Evolutionary conservation across 331 rosid genomes (phyloP).

Genomic region (Quercus lobata): DNA sequence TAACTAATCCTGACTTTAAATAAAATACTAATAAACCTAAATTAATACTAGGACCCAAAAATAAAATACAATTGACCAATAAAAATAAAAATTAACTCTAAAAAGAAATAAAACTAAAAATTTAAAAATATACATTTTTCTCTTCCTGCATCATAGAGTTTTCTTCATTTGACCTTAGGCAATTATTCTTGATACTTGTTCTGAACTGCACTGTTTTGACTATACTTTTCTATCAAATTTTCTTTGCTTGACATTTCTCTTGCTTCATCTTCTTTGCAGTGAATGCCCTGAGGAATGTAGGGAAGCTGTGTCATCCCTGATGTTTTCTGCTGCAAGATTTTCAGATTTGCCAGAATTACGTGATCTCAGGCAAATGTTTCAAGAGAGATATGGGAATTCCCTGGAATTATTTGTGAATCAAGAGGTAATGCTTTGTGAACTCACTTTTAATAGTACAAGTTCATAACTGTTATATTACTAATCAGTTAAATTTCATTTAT

Average conservation of each 20-base stretch:
- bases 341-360: slow-evolving; percentile 97
- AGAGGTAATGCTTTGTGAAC: slow-evolving; percentile 36
- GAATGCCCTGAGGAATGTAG: slow-evolving; percentile 94
- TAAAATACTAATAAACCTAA: no score
- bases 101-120: no score
- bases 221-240: background rate
- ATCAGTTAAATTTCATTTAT: slow-evolving; percentile 24
- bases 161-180: background rate
- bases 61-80: no score
- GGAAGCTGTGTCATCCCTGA: slow-evolving; percentile 74
- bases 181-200: background rate
- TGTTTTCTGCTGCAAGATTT: slow-evolving; percentile 90
- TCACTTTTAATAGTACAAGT: slow-evolving; percentile 3
- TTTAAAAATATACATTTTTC: no score
- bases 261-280: slow-evolving; percentile 37
- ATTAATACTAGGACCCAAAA: no score
- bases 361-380: slow-evolving; percentile 76
- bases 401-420: slow-evolving; percentile 61
- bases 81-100: no score
- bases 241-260: slow-evolving; percentile 2
- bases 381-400: slow-evolving; percentile 66
- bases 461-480: slow-evolving; percentile 21
- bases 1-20: no score
- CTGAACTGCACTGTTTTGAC: background rate
- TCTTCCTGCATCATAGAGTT: no score